Conservation (phyloP, 495 filamentous ascomycete genomes). For the Evernia prunastri region DNA sequence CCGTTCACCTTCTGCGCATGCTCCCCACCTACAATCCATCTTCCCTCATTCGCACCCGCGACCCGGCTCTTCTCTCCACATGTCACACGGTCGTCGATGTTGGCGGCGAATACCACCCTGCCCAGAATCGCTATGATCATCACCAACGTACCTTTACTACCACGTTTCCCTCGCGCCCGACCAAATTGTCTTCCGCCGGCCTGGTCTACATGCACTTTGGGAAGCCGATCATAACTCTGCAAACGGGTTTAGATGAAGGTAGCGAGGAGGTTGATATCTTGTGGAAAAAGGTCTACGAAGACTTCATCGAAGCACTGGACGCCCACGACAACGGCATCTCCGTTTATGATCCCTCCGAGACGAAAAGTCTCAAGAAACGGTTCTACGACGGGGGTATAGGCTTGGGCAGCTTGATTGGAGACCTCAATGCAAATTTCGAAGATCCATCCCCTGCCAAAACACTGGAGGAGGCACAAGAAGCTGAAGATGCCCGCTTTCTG, state of each 20-base stretch:
- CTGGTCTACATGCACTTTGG: conserved; percentile 96
- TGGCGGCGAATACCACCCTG: conserved; percentile 77
- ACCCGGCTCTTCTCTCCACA: conserved; percentile 65
- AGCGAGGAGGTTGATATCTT: conserved; percentile 63
- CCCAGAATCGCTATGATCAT: conserved; percentile 80
- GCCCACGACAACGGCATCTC: conserved; percentile 95
- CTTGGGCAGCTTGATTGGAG: conserved; percentile 72
- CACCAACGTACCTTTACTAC: conserved; percentile 88
- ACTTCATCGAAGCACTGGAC: conserved; percentile 93
- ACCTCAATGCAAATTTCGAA: conserved; percentile 63
- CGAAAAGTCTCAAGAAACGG: conserved; percentile 63
- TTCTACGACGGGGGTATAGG: conserved; percentile 78
- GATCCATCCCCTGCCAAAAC: conserved; percentile 8
- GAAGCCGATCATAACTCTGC: conserved; percentile 65
- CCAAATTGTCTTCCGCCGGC: conserved; percentile 88
- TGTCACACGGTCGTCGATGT: conserved; percentile 97
- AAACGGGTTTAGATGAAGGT: conserved; percentile 54
- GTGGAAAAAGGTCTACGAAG: conserved; percentile 83
- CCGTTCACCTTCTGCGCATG: conserved; percentile 88
- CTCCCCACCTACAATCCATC: conserved; percentile 73
- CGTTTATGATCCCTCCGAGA: conserved; percentile 61
- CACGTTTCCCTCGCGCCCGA: conserved; percentile 66
- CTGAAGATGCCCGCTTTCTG: conserved; percentile 74
- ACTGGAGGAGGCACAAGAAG: conserved; percentile 43
- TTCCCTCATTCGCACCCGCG: conserved; percentile 77